Conservation (phyloP, 2,329 filamentous ascomycete species). For the Anthostomella pinea region DNA sequence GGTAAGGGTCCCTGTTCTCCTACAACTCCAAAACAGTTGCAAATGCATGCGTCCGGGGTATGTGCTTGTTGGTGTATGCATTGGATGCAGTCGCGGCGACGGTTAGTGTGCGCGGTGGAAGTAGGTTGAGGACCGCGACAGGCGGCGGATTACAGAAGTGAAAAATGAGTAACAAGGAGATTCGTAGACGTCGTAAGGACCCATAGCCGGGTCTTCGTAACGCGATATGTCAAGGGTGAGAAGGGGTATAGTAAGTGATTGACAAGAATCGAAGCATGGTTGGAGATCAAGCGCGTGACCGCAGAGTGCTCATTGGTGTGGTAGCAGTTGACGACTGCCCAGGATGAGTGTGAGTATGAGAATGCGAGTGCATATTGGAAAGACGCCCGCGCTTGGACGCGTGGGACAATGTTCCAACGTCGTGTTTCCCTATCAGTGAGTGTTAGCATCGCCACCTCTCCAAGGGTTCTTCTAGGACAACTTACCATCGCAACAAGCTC, state of each 20-base stretch:
- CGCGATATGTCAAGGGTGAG: slow-evolving; percentile 10
- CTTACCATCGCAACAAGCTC: slow-evolving; percentile 96
- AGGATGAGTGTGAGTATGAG: slow-evolving; percentile 32
- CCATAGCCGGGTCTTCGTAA: slow-evolving; percentile 23
- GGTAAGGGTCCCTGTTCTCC: too few species aligned
- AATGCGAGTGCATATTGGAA: slow-evolving; percentile 27
- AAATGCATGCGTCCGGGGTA: too few species aligned
- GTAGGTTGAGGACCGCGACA: too few species aligned
- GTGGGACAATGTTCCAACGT: slow-evolving; percentile 60
- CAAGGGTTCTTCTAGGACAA: too few species aligned
- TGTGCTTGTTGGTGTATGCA: too few species aligned
- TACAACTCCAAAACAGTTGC: too few species aligned
- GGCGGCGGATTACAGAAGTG: slow-evolving; percentile 7
- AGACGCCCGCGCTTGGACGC: slow-evolving; percentile 45
- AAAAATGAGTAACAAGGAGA: slow-evolving; percentile 13
- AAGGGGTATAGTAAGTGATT: slow-evolving; percentile 7
- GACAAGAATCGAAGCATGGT: slow-evolving; percentile 5
- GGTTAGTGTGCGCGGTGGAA: too few species aligned
- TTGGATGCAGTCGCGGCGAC: too few species aligned
- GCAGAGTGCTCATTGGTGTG: background rate
- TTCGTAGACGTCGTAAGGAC: slow-evolving; percentile 26
- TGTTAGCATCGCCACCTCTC: background rate
- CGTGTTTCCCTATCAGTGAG: slow-evolving; percentile 62
- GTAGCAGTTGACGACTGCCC: slow-evolving; percentile 31
- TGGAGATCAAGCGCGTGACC: background rate